Evolutionary conservation across 495 filamentous ascomycete genomes (phyloP).

Genomic region (Usnea hakonensis): DNA sequence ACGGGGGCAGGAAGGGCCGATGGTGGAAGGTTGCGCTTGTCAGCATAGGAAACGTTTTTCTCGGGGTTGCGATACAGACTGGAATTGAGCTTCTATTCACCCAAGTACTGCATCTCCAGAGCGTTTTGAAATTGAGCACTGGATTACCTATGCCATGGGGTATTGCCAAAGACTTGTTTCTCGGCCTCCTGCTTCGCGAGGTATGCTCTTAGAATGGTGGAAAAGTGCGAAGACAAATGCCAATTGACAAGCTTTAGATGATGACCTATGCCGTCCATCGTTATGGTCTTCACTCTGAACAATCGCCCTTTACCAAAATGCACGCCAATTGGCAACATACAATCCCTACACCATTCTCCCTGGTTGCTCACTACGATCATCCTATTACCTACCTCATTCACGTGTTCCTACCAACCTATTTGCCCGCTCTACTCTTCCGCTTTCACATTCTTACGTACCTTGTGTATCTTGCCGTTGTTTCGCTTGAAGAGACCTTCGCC

Average conservation of each 20-base stretch:
- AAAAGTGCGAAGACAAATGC: not conserved
- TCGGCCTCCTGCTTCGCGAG: constrained; percentile 48
- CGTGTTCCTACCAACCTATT: constrained; percentile 64
- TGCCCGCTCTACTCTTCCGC: constrained; percentile 57
- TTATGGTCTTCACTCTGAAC: constrained; percentile 52
- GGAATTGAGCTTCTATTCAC: constrained; percentile 50
- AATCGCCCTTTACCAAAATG: constrained; percentile 29
- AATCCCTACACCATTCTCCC: constrained; percentile 53
- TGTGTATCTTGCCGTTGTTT: constrained; percentile 56
- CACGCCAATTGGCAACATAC: constrained; percentile 63
- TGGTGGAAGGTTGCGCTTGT: constrained; percentile 51
- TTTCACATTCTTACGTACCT: constrained; percentile 77
- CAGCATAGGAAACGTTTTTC: constrained; percentile 46
- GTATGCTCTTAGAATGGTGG: constrained; percentile 29
- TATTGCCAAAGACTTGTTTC: constrained; percentile 45
- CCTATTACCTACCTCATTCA: constrained; percentile 63
- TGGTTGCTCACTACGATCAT: constrained; percentile 71
- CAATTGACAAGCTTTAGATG: constrained; percentile 30
- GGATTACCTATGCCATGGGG: constrained; percentile 55
- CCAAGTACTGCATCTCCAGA: constrained; percentile 41
- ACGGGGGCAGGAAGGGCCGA: constrained; percentile 33
- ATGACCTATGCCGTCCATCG: constrained; percentile 66
- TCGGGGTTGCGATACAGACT: constrained; percentile 51
- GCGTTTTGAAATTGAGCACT: constrained; percentile 51
- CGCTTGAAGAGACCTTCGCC: constrained; percentile 67